phyloP scores from a whole-genome alignment of 352 stramenopile species.

The Pythium graminicola region DNA sequence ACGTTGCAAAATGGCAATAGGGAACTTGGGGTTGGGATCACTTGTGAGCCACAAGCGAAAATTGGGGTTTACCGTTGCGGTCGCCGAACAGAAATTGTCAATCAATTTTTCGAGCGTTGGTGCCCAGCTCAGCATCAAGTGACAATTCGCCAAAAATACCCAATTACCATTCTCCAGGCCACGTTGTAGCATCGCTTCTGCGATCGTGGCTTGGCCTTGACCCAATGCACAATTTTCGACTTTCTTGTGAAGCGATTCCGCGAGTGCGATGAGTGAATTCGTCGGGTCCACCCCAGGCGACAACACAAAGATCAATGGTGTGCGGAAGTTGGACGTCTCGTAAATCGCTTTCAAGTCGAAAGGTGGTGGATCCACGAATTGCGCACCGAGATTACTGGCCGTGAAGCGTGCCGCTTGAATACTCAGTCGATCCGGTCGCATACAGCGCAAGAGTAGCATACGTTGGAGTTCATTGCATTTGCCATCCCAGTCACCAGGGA shows the following conservation, averaged over 20 bases:
- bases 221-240: constrained; percentile 91
- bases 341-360: constrained; percentile 92
- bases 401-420: constrained; percentile 91
- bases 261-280: constrained; percentile 86
- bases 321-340: constrained; percentile 81
- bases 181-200: constrained; percentile 84
- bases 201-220: constrained; percentile 91
- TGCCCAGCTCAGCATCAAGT: constrained; percentile 95
- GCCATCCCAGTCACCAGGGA: constrained; percentile 91
- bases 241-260: constrained; percentile 68
- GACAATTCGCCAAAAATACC: constrained; percentile 96
- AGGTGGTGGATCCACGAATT: constrained; percentile 91
- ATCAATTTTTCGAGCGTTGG: constrained; percentile 93
- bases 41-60: constrained; percentile 94
- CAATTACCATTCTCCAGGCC: constrained; percentile 85
- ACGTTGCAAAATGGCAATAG: constrained; percentile 92
- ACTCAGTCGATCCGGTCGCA: constrained; percentile 89
- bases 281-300: constrained; percentile 94
- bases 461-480: constrained; percentile 92
- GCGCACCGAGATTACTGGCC: constrained; percentile 80
- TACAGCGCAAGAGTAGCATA: constrained; percentile 89
- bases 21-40: constrained; percentile 92
- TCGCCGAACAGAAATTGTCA: constrained; percentile 73
- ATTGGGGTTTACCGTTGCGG: constrained; percentile 62
- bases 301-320: constrained; percentile 94